A percentile compares a stretch with the other conserved stretches of the same genome.
Conservation (phyloP, 345 rosid genomes). For the Ceriops tagal region DNA sequence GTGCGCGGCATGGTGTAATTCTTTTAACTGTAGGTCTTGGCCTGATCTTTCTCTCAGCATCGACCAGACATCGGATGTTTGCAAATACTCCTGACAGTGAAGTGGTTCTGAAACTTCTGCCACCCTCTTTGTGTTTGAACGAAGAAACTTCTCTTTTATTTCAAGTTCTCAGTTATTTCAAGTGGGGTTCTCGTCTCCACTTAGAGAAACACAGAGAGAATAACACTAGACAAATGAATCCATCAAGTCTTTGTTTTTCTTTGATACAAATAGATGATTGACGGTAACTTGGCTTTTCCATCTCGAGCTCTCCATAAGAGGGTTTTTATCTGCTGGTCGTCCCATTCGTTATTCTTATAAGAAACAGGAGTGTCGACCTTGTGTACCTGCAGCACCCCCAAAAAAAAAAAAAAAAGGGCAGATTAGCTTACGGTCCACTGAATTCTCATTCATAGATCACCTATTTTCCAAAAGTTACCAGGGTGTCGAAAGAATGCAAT, state of each 20-base stretch:
- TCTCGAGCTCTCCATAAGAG: too few species aligned
- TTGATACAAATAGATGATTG: conserved; percentile 48
- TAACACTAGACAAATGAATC: not conserved
- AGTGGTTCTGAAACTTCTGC: too few species aligned
- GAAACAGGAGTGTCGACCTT: conserved; percentile 95
- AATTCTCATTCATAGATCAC: not conserved
- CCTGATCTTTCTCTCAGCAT: too few species aligned
- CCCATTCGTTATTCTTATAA: conserved; percentile 96
- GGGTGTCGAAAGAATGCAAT: conserved; percentile 91
- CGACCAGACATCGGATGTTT: too few species aligned
- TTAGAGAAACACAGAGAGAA: not conserved
- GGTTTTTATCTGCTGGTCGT: conserved; percentile 44
- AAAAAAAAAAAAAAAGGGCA: not conserved
- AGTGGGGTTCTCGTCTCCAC: not conserved
- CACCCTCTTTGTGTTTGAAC: too few species aligned
- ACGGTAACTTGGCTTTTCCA: conserved; percentile 16
- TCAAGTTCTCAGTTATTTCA: too few species aligned
- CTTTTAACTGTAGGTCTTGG: too few species aligned
- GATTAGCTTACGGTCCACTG: not conserved
- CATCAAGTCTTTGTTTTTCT: not conserved
- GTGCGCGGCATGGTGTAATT: too few species aligned
- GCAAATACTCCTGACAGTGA: too few species aligned
- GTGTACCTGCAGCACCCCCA: conserved; percentile 62
- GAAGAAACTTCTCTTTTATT: too few species aligned
- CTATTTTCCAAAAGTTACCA: conserved; percentile 36